Base-by-base conservation (phyloP, 495 filamentous ascomycete genomes). In the Aspergillus ostianus region DNA sequence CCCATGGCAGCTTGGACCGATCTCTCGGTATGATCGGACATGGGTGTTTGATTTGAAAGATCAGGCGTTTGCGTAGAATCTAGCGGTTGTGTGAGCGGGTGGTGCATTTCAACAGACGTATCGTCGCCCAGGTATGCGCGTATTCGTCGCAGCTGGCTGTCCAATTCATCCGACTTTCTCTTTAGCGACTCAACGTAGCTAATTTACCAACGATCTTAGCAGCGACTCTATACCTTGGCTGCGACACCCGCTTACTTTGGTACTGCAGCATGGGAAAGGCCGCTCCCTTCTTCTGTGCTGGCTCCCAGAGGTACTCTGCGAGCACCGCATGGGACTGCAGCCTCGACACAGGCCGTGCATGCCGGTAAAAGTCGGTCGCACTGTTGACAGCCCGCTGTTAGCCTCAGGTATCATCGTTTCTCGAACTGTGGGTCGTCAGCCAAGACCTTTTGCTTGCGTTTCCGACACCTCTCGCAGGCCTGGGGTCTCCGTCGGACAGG, bases 381-480 rank as follows among this genome's bases (percentile, higher is more conserved):
- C 69, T 71, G 56, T 18, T 47, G 29, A 32, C 29, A 32, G 46
- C 13, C 20, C 1, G 46, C 4, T n/a, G 20, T 47, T 21, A 47
- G 46, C n/a, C 46, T 47, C 46, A 7, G 17, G 13, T 47, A 21
- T 26, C 23, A 26, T 26, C 23, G 23, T 4, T 26, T 2, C 46
- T n/a, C 20, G 0, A 47, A 47, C 46, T 5, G 46, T n/a, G 9
- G 32, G 36, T 48, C 19, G 4, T 46, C 56, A 23, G 26, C 18
- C n/a, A 55, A 18, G 20, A 69, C 69, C 69, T 69, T 72, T 57
- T 72, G 67, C 51, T 72, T 72, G 47, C 67, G 67, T 44, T 72
- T 72, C 67, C 69, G 69, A 53, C 69, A 72, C 50, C 69, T 57
- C 46, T 72, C 67, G 27, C 69, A 72, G 2, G 69, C 69, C 41